Evolutionary conservation across 169 alveolate species (phyloP).

Genomic region (Cryptosporidium meleagridis): DNA sequence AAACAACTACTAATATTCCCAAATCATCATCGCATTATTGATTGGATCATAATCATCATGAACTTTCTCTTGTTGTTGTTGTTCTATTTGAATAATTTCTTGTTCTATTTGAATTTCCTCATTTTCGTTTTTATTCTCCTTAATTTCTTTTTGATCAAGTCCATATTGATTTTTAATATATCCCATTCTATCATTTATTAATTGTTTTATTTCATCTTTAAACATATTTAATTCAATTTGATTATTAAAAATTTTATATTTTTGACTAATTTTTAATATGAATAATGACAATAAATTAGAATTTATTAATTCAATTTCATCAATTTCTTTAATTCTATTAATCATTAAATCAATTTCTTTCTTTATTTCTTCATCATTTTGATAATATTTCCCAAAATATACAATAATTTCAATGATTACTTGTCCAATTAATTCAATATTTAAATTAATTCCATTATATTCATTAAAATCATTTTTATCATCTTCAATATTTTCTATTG

Average conservation of each 20-base stretch:
- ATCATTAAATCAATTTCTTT: neutral
- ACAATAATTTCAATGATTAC: constrained; percentile 5
- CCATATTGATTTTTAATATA: too few species aligned
- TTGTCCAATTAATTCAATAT: neutral
- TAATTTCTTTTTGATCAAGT: too few species aligned
- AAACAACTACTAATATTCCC: constrained; percentile 17
- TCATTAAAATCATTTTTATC: neutral
- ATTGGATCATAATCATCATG: constrained; percentile 17
- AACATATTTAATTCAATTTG: neutral
- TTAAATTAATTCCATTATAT: neutral
- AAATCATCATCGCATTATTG: constrained; percentile 13
- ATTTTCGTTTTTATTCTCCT: neutral
- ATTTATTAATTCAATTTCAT: neutral
- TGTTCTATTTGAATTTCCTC: neutral
- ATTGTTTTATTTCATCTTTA: neutral
- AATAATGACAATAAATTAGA: neutral
- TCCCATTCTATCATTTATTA: neutral
- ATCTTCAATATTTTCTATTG: neutral
- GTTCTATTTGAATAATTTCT: neutral
- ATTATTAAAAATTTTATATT: too few species aligned
- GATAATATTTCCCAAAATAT: neutral
- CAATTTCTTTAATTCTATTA: neutral
- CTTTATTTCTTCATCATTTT: neutral
- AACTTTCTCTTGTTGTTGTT: neutral
- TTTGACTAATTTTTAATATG: neutral